Base-by-base conservation (phyloP, 2,329 filamentous ascomycete genomes). In the Scleromitrula shiraiana region DNA sequence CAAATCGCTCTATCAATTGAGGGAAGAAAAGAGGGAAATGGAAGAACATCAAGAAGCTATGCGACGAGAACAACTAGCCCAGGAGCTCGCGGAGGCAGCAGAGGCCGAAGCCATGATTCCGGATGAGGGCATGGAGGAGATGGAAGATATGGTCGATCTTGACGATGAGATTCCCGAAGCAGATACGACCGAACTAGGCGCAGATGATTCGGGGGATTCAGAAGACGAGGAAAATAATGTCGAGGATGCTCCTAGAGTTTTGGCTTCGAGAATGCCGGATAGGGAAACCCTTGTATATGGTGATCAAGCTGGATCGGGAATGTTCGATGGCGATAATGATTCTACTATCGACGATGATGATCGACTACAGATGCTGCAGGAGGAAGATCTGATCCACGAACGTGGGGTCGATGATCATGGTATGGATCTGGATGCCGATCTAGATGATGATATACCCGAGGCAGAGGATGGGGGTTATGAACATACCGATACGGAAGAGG, bases 1-100 rank as follows among this genome's bases (percentile, higher is more conserved):
- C 49, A 98, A 97, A 73, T 95, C 91, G 1, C 79, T 95, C 51
- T 83, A 94, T 63, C 89, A 94, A 53, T 79, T 89, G 68, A 83
- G 85, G 35, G 93, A 98, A 67, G 93, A 98, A 70, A 81, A 83
- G 56, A 78, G 85, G 9, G 93, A 98, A 70, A 78, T 86, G 47
- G 84, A 91, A 63, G 93, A 98, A 66, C 86, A 90, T 51, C 79
- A 86, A 53, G 82, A 86, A 61, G 78, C 85, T 2, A 70, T 88
- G 64, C 73, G 84, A 19, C 74, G 85, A 24, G 85, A 90, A 64
- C 77, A 80, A 58, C 68, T 83, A 4, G 79, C 83, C 49, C 76
- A 85, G 60, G 88, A 94, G 62, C 74, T 94, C 36, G 85, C 84
- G 19, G 80, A 87, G 59, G 77, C 80, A 0, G 81, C 80, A 57